Conservation (phyloP, 1,284 basidiomycete species). For the Ustilago crameri region DNA sequence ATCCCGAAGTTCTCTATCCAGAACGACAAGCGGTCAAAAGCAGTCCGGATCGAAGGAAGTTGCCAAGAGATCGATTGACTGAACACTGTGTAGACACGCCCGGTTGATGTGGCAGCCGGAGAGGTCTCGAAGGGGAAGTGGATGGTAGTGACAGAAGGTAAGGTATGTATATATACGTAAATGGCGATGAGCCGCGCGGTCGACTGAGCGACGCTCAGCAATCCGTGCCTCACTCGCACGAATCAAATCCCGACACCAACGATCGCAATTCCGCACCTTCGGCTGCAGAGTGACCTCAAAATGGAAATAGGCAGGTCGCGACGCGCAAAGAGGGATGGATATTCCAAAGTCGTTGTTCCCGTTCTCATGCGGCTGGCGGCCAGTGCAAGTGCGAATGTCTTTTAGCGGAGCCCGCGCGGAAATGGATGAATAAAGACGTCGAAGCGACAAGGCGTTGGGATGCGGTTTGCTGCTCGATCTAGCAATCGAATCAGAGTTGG, state of each 20-base stretch:
- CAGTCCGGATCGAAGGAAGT: conserved; percentile 2
- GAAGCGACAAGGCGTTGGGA: not conserved
- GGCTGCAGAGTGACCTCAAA: conserved; percentile 27
- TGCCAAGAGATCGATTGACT: conserved; percentile 7
- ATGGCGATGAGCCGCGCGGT: conserved; percentile 34
- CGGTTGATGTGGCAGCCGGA: conserved; percentile 15
- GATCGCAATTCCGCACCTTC: not conserved
- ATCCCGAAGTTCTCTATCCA: not conserved
- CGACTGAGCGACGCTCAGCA: conserved; percentile 19
- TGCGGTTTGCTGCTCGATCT: conserved; percentile 1
- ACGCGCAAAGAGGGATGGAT: conserved; percentile 19
- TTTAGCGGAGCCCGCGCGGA: too few relatives aligned
- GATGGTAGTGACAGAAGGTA: conserved; percentile 13
- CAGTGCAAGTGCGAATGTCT: too few relatives aligned
- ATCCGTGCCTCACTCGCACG: conserved; percentile 13
- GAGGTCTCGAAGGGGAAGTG: conserved; percentile 3
- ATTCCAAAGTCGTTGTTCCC: too few relatives aligned
- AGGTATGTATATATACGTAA: conserved; percentile 31
- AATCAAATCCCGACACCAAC: not conserved
- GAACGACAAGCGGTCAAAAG: not conserved
- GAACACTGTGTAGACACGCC: conserved; percentile 18
- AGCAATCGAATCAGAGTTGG: too few relatives aligned
- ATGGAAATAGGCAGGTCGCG: conserved; percentile 12
- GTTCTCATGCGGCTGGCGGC: too few relatives aligned
- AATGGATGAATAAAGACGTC: not conserved